A percentile compares a stretch with the other conserved stretches of the same genome.
These are phyloP conservation scores for Penstemon davidsonii DNA, from an alignment of 257 asterid genomes.

Conservation along the genomic window DNA sequence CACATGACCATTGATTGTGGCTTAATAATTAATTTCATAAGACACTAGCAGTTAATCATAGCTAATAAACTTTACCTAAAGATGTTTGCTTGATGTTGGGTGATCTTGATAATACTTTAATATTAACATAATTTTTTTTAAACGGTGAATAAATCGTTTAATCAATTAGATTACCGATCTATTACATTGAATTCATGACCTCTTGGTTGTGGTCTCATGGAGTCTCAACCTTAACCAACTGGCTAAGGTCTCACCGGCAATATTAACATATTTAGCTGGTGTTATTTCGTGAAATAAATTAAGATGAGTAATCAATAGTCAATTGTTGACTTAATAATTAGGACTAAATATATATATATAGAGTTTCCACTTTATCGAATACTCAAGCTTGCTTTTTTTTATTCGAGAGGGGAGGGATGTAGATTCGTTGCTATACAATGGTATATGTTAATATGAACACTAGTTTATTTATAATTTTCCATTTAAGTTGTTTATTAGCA, in stretches of 20 bases:
- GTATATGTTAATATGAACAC: neutral
- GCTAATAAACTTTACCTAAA: slow-evolving; percentile 27
- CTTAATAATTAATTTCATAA: slow-evolving; percentile 27
- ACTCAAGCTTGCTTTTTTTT: slow-evolving; percentile 19
- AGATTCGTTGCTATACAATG: slow-evolving; percentile 2
- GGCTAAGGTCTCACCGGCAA: too few relatives aligned
- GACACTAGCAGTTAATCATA: slow-evolving; percentile 29
- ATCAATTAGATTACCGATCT: neutral
- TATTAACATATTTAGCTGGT: slow-evolving; percentile 1
- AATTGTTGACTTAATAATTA: slow-evolving; percentile 29
- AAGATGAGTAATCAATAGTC: slow-evolving; percentile 23
- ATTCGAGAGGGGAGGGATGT: neutral
- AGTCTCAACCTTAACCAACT: too few relatives aligned
- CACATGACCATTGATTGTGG: neutral
- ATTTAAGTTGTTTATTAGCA: neutral
- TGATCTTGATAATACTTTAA: slow-evolving; percentile 17
- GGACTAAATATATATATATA: slow-evolving; percentile 8
- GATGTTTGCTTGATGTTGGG: slow-evolving; percentile 28
- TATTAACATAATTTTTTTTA: neutral
- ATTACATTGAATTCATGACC: too few relatives aligned
- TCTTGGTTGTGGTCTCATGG: too few relatives aligned
- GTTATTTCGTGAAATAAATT: slow-evolving; percentile 8
- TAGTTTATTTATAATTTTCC: neutral
- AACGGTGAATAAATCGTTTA: neutral
- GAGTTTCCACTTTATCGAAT: neutral